Evolutionary conservation across 352 stramenopile species (phyloP).

Genomic region (Globisporangium rhizosaccharum): DNA sequence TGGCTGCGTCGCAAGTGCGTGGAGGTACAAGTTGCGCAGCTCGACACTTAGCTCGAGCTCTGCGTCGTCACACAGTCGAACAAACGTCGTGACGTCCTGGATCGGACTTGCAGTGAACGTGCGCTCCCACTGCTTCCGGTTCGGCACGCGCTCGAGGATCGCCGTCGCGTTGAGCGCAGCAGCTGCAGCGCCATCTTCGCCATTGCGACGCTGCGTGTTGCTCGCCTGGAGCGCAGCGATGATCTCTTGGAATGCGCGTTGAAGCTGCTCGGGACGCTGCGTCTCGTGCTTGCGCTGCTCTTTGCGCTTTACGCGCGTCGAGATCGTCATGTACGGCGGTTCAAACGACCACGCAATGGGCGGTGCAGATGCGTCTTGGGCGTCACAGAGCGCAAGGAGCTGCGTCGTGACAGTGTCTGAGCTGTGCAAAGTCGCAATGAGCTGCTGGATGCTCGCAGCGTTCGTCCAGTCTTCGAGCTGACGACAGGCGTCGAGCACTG

Average conservation of each 20-base stretch:
- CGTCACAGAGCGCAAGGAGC: conserved; percentile 6
- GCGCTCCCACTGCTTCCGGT: conserved; percentile 14
- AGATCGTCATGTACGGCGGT: conserved; percentile 5
- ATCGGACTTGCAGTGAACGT: conserved; percentile 4
- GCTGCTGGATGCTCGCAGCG: conserved; percentile 10
- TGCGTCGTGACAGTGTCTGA: background rate
- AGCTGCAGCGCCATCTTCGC: no score
- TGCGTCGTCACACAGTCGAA: background rate
- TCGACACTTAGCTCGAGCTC: conserved; percentile 2
- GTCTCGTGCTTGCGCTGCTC: conserved; percentile 10
- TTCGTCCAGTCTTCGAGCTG: conserved; percentile 33
- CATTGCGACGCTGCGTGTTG: background rate
- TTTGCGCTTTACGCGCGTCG: conserved; percentile 5
- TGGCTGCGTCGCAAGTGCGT: conserved; percentile 1
- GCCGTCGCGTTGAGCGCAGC: background rate
- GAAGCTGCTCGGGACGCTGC: conserved; percentile 2
- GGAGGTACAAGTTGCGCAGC: conserved; percentile 14
- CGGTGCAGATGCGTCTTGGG: conserved; percentile 2
- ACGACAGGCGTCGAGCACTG: conserved; percentile 45
- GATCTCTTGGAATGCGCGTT: conserved; percentile 1
- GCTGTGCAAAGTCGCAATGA: conserved; percentile 2
- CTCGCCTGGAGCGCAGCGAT: background rate
- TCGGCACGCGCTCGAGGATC: conserved; percentile 6
- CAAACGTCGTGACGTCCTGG: conserved; percentile 9
- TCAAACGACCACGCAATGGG: conserved; percentile 11